Conservation (phyloP, 495 filamentous ascomycete genomes). For the Annulohypoxylon stygium region DNA sequence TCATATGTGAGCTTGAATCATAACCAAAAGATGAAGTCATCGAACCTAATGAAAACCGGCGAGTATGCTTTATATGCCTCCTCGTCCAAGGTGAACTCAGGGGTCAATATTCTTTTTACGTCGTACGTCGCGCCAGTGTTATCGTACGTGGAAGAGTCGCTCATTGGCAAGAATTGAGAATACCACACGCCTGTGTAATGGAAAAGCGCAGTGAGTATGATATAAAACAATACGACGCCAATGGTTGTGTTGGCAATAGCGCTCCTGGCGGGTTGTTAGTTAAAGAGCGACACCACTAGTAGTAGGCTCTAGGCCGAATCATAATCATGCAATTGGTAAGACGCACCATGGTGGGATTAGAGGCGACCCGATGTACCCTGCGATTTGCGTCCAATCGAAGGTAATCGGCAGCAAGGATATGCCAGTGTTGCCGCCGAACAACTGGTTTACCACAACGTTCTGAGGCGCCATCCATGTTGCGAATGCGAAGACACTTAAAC, state of each 20-base stretch:
- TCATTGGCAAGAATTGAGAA: slow-evolving; percentile 68
- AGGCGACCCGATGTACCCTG: slow-evolving; percentile 69
- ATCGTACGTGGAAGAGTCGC: slow-evolving; percentile 71
- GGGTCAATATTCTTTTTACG: slow-evolving; percentile 64
- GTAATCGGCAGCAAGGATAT: slow-evolving; percentile 72
- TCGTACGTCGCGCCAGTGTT: slow-evolving; percentile 71
- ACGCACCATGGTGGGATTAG: slow-evolving; percentile 69
- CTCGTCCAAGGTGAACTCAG: slow-evolving; percentile 65
- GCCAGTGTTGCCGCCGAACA: slow-evolving; percentile 75
- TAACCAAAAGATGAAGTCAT: not conserved
- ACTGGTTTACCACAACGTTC: slow-evolving; percentile 75
- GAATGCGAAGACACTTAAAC: slow-evolving; percentile 71
- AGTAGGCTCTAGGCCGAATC: not conserved
- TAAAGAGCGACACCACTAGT: not conserved
- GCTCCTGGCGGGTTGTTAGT: slow-evolving; percentile 52
- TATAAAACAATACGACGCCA: slow-evolving; percentile 69
- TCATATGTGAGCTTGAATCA: slow-evolving; percentile 33
- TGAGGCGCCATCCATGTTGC: slow-evolving; percentile 71
- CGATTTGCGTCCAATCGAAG: slow-evolving; percentile 75
- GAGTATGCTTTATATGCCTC: slow-evolving; percentile 71
- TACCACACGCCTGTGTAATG: slow-evolving; percentile 80
- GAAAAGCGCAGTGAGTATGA: slow-evolving; percentile 60
- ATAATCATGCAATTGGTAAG: not conserved
- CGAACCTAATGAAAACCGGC: slow-evolving; percentile 70
- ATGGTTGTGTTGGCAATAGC: slow-evolving; percentile 72